phyloP scores from a whole-genome alignment of 2,329 filamentous ascomycete species.

The Xylariaceae sp. region DNA sequence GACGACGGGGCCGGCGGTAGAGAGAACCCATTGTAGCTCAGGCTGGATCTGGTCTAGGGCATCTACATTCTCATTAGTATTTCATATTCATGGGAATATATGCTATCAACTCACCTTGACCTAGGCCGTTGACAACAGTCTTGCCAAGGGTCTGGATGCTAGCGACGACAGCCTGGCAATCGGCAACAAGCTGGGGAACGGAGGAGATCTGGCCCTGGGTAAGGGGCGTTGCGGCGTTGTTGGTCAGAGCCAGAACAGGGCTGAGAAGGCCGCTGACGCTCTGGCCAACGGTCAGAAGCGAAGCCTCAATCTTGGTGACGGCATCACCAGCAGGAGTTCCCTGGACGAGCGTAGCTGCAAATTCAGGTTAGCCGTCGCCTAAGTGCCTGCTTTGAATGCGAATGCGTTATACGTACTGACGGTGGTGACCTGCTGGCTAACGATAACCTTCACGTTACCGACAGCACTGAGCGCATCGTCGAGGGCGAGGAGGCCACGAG shows the following conservation, averaged over 20 bases:
- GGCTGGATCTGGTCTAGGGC: conserved; percentile 33
- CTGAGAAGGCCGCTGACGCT: conserved; percentile 32
- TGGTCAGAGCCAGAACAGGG: conserved; percentile 29
- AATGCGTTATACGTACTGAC: conserved; percentile 23
- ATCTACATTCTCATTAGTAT: conserved; percentile 28
- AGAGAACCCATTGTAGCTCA: conserved; percentile 37
- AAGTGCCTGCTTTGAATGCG: background rate
- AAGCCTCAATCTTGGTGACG: conserved; percentile 32
- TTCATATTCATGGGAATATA: background rate
- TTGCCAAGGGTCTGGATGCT: conserved; percentile 30
- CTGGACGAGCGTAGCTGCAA: conserved; percentile 21
- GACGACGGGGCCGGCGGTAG: conserved; percentile 31
- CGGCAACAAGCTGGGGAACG: conserved; percentile 32
- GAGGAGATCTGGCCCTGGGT: conserved; percentile 31
- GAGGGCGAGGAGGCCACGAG: conserved; percentile 25
- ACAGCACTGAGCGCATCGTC: conserved; percentile 26
- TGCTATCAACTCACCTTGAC: conserved; percentile 26
- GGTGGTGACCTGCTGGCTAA: conserved; percentile 29
- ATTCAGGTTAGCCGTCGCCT: conserved; percentile 16
- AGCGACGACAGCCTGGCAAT: conserved; percentile 29
- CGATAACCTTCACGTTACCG: conserved; percentile 24
- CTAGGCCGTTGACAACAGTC: conserved; percentile 28
- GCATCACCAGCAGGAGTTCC: conserved; percentile 17
- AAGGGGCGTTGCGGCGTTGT: conserved; percentile 28
- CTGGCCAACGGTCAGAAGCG: conserved; percentile 31